phyloP scores from a whole-genome alignment of 257 asterid genomes.

The Rehmannia glutinosa region DNA sequence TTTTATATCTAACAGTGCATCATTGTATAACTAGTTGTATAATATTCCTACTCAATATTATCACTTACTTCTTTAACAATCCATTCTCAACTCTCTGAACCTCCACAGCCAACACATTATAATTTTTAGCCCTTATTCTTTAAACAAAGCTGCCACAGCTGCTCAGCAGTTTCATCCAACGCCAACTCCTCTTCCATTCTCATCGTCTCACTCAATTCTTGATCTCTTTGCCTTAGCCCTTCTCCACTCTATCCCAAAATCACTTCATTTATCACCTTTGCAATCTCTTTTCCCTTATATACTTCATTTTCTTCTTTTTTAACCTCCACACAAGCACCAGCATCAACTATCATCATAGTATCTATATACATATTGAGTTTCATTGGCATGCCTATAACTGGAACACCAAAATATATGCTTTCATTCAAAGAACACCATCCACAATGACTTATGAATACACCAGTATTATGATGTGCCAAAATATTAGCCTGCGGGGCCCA shows the following conservation, averaged over 20 bases:
- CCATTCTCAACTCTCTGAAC: too few species aligned
- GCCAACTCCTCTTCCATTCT: slow-evolving; percentile 23
- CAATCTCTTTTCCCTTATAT: slow-evolving; percentile 23
- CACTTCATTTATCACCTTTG: too few species aligned
- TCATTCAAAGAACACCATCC: slow-evolving; percentile 46
- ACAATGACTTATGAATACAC: slow-evolving; percentile 43
- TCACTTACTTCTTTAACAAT: too few species aligned
- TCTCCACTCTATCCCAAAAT: slow-evolving; percentile 18
- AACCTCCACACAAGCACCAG: slow-evolving; percentile 32
- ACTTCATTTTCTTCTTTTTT: slow-evolving; percentile 12
- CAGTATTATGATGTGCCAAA: slow-evolving; percentile 30
- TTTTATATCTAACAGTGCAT: too few species aligned
- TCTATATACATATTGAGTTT: slow-evolving; percentile 22
- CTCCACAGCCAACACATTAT: too few species aligned
- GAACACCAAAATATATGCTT: slow-evolving; percentile 36
- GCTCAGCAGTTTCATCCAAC: not conserved
- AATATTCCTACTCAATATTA: too few species aligned
- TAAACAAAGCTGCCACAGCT: slow-evolving; percentile 15
- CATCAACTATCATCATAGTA: slow-evolving; percentile 20
- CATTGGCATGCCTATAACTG: slow-evolving; percentile 38
- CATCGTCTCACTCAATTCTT: slow-evolving; percentile 24
- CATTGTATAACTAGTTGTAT: too few species aligned
- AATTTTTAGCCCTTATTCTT: too few species aligned
- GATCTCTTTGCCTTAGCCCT: slow-evolving; percentile 16
- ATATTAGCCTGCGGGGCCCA: slow-evolving; percentile 44